phyloP scores from a whole-genome alignment of 345 rosid genomes.

The Carallia pectinifolia region DNA sequence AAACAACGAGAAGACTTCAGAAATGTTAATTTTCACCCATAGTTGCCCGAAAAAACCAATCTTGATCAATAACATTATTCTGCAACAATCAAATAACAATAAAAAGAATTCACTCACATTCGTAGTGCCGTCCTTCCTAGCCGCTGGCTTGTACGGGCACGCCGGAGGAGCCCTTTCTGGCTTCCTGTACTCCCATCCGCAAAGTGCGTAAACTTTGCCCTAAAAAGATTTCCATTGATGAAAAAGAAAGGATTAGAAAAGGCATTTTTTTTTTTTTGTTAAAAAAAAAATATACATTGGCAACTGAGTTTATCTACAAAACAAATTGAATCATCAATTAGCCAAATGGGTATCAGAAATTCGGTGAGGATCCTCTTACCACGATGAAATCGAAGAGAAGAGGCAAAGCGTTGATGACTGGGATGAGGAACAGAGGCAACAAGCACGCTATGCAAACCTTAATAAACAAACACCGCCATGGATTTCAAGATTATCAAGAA shows the following conservation, averaged over 20 bases:
- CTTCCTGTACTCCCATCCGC: slow-evolving; percentile 96
- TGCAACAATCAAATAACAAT: not conserved
- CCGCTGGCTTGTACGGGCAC: slow-evolving; percentile 71
- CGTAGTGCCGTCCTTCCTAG: slow-evolving; percentile 31
- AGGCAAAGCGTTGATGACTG: slow-evolving; percentile 81
- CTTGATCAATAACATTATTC: no score
- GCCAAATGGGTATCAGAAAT: not conserved
- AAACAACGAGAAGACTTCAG: no score
- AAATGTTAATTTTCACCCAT: no score
- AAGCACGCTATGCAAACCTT: slow-evolving; percentile 89
- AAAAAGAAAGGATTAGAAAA: not conserved
- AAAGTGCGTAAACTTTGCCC: slow-evolving; percentile 65
- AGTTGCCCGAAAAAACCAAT: no score
- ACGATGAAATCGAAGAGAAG: slow-evolving; percentile 55
- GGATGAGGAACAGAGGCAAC: slow-evolving; percentile 86
- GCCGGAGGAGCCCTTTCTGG: slow-evolving; percentile 83
- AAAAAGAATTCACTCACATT: slow-evolving; percentile 40
- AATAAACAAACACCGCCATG: not conserved
- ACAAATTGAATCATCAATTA: not conserved
- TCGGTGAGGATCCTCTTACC: slow-evolving; percentile 36
- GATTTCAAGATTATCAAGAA: not conserved
- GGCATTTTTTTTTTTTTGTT: no score
- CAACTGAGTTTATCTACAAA: no score
- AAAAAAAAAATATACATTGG: no score
- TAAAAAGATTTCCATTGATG: slow-evolving; percentile 12